Evolutionary conservation across 2,329 filamentous ascomycete genomes (phyloP).

Genomic region (Stachybotrys echinatus): DNA sequence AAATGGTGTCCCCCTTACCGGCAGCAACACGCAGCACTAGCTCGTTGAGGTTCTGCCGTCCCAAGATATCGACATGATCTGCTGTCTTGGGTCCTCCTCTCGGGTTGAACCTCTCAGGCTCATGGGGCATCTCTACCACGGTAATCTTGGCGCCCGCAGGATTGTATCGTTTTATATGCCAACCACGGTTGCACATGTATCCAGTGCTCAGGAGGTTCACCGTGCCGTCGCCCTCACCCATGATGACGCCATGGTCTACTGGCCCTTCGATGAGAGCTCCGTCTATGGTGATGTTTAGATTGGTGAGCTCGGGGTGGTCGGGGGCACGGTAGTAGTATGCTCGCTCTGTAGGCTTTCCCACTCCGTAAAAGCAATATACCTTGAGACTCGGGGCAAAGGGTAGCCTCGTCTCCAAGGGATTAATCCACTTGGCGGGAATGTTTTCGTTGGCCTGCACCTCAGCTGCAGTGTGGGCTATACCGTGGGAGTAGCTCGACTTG

Average conservation of each 20-base stretch:
- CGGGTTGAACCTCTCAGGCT: constrained; percentile 87
- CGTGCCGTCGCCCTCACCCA: constrained; percentile 94
- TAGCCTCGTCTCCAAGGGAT: constrained; percentile 83
- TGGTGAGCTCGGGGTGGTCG: constrained; percentile 59
- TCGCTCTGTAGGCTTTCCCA: constrained; percentile 89
- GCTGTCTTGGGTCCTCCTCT: constrained; percentile 66
- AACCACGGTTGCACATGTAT: constrained; percentile 96
- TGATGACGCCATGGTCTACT: constrained; percentile 83
- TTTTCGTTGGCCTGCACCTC: constrained; percentile 80
- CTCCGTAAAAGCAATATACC: constrained; percentile 95
- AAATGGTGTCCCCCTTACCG: constrained; percentile 74
- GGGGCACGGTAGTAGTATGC: constrained; percentile 80
- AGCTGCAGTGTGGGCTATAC: constrained; percentile 71
- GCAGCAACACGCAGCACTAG: constrained; percentile 81
- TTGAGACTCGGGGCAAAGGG: constrained; percentile 85
- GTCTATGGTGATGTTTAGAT: constrained; percentile 70
- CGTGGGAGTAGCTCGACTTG: constrained; percentile 74
- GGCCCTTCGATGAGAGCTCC: constrained; percentile 54
- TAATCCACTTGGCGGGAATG: constrained; percentile 84
- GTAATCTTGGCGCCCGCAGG: constrained; percentile 76
- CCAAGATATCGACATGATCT: constrained; percentile 95
- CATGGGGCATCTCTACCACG: constrained; percentile 93
- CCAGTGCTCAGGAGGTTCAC: constrained; percentile 88
- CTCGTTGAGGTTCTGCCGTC: constrained; percentile 84
- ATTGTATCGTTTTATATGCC: constrained; percentile 91